phyloP scores from a whole-genome alignment of 495 filamentous ascomycete genomes.

The Penicillium bialowiezense region DNA sequence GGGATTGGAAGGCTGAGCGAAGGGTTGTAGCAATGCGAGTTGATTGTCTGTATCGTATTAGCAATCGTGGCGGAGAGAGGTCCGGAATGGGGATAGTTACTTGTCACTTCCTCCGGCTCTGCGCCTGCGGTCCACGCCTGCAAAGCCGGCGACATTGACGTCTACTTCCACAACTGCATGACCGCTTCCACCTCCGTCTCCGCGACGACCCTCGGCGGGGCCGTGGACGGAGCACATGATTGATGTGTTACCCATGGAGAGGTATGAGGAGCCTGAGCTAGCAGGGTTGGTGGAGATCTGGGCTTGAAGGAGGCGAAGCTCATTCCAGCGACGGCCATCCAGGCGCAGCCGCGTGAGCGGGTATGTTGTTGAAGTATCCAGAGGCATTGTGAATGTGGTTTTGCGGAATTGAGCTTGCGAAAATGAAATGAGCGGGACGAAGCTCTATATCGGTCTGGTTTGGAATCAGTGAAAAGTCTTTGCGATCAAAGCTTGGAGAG shows the following conservation, averaged over 20 bases:
- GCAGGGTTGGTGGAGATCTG: constrained; percentile 89
- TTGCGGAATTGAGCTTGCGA: not conserved
- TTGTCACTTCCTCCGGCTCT: constrained; percentile 67
- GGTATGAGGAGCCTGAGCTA: constrained; percentile 84
- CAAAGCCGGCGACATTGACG: constrained; percentile 83
- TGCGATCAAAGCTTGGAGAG: not conserved
- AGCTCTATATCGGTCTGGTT: not conserved
- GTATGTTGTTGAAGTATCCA: constrained; percentile 83
- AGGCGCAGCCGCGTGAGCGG: constrained; percentile 81
- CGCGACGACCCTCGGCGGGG: constrained; percentile 64
- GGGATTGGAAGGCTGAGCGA: constrained; percentile 65
- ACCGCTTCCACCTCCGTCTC: constrained; percentile 45
- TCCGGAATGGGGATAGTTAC: constrained; percentile 39
- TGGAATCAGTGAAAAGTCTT: not conserved
- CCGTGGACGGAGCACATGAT: constrained; percentile 90
- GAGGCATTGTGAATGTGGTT: constrained; percentile 60
- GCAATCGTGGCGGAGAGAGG: not conserved
- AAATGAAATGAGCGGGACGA: not conserved
- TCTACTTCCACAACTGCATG: constrained; percentile 72
- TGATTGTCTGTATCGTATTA: constrained; percentile 58
- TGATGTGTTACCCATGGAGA: constrained; percentile 95
- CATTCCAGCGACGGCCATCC: constrained; percentile 97
- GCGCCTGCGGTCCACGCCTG: constrained; percentile 78
- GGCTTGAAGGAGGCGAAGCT: constrained; percentile 83
- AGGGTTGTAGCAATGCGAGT: constrained; percentile 78